Percentiles rank a stretch among this genome's conserved stretches.
Evolutionary conservation across 192 early-diverging fungal species (phyloP).

Genomic region (Gryganskiella cystojenkinii): DNA sequence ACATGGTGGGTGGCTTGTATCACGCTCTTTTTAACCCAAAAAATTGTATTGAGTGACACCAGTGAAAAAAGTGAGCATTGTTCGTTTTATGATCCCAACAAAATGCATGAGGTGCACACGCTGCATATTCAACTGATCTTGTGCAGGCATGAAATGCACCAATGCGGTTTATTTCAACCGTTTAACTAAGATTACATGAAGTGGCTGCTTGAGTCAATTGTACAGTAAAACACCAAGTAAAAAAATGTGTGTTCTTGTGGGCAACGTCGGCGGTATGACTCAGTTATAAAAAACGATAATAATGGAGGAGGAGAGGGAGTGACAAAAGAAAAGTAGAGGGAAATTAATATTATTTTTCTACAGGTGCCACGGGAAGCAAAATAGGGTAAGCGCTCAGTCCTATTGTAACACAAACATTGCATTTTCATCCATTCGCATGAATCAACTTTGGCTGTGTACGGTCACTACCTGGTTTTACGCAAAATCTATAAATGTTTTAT

Average conservation of each 20-base stretch:
- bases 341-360: conserved; percentile 7
- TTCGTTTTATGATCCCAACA: conserved; percentile 4
- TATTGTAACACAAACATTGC: conserved; percentile 9
- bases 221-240: not conserved
- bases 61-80: conserved; percentile 2
- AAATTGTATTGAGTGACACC: not conserved
- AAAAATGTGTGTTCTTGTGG: too few relatives aligned
- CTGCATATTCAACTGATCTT: conserved; percentile 6
- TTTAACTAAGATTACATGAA: conserved; percentile 11
- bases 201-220: conserved; percentile 1
- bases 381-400: conserved; percentile 5
- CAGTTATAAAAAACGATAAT: conserved; percentile 4
- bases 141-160: not conserved
- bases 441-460: too few relatives aligned
- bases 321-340: conserved; percentile 9
- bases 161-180: conserved; percentile 1
- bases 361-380: conserved; percentile 6
- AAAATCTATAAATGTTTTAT: too few relatives aligned
- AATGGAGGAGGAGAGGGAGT: conserved; percentile 7
- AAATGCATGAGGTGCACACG: conserved; percentile 10
- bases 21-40: not conserved
- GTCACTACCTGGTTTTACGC: too few relatives aligned
- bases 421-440: conserved; percentile 16
- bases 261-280: conserved; percentile 2
- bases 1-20: not conserved